Evolutionary conservation across 179 eudicot genomes (phyloP), one percentile per base, ranked within the genome.

Genomic region (Drosera spatulata): DNA sequence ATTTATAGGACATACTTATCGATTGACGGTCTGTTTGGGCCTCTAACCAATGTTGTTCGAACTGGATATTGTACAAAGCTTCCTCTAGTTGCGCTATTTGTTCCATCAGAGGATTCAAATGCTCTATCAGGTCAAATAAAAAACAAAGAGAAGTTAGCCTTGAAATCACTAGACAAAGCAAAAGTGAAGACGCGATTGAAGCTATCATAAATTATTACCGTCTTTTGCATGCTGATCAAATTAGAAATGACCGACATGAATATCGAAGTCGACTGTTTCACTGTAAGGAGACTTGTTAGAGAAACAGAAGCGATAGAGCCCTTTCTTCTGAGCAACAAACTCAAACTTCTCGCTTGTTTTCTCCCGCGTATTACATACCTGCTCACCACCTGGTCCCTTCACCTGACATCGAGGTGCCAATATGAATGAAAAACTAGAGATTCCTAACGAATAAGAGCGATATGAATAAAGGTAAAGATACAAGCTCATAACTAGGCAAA

Each of bases 1-100:
- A 22, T 22, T 22, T 22, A 22, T 22, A 22, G 55, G 12, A 58
- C 61, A 55, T 85, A 91, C 97, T 78, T 67, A 83, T 53, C 10
- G 88, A 82, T 70, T 91, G 95, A 38, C 88, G 86, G 38, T 91
- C 96, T 12, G 97, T 91, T 79, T 91, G 91, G 55, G 97, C 96
- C 80, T 82, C 95, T 53, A 91, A 65, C 97, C 97, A 91, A 69
- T 88, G 97, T 71, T 91, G 97, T 62, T 88, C 96, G 61, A 91
- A 88, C 71, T 88, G 91, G 58, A 91, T 83, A 61, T 85, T 83
- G 82, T 88, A 83, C 6, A 91, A 72, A 67, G 94, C 94, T 70
- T 88, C 96, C 72, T 91, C 96, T 64, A 91, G 64, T 75, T 82
- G 88, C 3, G 83, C 68, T 42, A 91, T 91, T 60, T 91, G 97